These are phyloP conservation scores for Claviceps sp. DNA, from an alignment of 2,329 filamentous ascomycete species.

Conservation along the genomic window DNA sequence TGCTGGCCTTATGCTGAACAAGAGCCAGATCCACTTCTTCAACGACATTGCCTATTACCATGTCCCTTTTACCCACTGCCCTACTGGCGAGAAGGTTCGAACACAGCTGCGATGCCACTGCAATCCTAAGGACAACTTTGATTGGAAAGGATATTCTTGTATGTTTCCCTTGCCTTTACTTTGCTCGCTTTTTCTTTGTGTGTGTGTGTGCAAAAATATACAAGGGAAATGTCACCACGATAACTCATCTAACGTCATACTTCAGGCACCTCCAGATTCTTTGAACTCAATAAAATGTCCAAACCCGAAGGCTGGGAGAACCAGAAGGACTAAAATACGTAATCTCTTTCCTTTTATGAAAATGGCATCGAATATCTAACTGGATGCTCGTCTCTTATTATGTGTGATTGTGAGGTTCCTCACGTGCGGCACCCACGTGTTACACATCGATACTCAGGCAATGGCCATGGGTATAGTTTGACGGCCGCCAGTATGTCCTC, in stretches of 20 bases:
- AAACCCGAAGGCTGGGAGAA: slow-evolving; percentile 75
- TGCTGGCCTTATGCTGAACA: slow-evolving; percentile 72
- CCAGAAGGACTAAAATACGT: not conserved
- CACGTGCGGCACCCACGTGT: too few relatives aligned
- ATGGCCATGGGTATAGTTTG: too few relatives aligned
- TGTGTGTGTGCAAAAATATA: too few relatives aligned
- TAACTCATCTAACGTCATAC: not conserved
- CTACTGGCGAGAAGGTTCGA: slow-evolving; percentile 74
- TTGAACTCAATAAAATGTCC: slow-evolving; percentile 63
- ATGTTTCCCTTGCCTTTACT: slow-evolving; percentile 23
- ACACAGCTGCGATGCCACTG: slow-evolving; percentile 84
- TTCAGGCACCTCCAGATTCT: slow-evolving; percentile 60
- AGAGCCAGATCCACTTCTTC: slow-evolving; percentile 96
- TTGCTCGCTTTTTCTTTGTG: not conserved
- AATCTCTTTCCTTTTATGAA: not conserved
- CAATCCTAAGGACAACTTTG: slow-evolving; percentile 94
- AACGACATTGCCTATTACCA: slow-evolving; percentile 98
- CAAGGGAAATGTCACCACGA: too few relatives aligned
- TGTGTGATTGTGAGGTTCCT: not conserved
- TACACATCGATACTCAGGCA: too few relatives aligned
- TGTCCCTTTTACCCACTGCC: slow-evolving; percentile 95
- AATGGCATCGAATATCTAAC: not conserved
- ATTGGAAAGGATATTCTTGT: slow-evolving; percentile 99
- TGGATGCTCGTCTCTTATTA: not conserved
- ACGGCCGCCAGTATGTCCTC: too few relatives aligned